Evolutionary conservation across 2,329 filamentous ascomycete species (phyloP).

Genomic region (Diaporthe nobilis): DNA sequence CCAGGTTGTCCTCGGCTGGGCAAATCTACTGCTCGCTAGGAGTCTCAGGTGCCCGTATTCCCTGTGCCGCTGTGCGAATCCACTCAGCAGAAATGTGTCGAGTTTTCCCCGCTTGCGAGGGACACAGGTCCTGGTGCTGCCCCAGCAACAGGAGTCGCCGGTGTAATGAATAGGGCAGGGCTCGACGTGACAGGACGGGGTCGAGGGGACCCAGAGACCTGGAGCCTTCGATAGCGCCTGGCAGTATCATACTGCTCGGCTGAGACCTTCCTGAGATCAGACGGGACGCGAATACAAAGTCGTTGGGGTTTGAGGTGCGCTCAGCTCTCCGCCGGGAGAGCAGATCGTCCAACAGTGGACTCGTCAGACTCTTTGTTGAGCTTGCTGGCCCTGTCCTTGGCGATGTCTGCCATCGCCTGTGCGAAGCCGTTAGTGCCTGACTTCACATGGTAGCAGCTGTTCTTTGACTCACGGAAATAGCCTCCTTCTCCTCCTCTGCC

Average conservation of each 20-base stretch:
- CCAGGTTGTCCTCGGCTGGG: background rate
- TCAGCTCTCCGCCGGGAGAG: conserved; percentile 35
- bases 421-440: conserved; percentile 43
- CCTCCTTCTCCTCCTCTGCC: conserved; percentile 77
- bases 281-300: background rate
- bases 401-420: conserved; percentile 93
- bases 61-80: background rate
- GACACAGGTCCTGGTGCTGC: background rate
- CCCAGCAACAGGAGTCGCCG: background rate
- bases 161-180: background rate
- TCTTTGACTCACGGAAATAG: conserved; percentile 74
- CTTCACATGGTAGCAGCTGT: conserved; percentile 32
- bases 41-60: too few relatives aligned
- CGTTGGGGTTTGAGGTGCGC: background rate
- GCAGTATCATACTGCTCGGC: background rate
- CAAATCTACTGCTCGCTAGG: background rate
- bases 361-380: conserved; percentile 52
- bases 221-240: background rate
- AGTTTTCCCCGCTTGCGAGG: background rate
- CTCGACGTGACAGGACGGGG: background rate
- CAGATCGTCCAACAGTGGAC: conserved; percentile 39
- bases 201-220: background rate
- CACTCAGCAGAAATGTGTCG: background rate
- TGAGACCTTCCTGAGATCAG: background rate
- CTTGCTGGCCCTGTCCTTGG: conserved; percentile 82